These are phyloP conservation scores for Neurospora discreta DNA, from an alignment of 495 filamentous ascomycete species.

Conservation along the genomic window DNA sequence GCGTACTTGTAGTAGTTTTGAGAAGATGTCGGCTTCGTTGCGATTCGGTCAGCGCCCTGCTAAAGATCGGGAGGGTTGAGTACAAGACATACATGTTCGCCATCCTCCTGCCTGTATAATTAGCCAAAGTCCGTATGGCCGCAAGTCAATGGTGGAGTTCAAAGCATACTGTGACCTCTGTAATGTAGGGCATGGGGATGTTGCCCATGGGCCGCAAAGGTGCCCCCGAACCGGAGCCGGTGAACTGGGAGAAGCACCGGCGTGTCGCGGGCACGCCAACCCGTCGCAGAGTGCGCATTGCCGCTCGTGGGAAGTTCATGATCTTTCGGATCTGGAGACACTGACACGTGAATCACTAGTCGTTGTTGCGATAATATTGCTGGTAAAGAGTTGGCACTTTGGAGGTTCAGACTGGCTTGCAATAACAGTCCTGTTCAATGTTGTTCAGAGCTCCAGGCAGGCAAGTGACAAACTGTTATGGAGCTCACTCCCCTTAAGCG, in stretches of 20 bases:
- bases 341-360: neutral
- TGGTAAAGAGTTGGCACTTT: neutral
- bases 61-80: constrained; percentile 11
- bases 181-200: constrained; percentile 64
- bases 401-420: neutral
- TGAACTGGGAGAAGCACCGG: constrained; percentile 30
- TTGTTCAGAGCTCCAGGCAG: neutral
- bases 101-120: constrained; percentile 69
- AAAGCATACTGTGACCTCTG: constrained; percentile 65
- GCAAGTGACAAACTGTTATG: neutral
- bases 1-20: constrained; percentile 59
- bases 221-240: constrained; percentile 1
- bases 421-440: neutral
- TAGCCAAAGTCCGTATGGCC: constrained; percentile 16
- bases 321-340: neutral
- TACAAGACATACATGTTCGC: constrained; percentile 61
- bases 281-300: constrained; percentile 20
- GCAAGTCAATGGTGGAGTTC: neutral
- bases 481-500: neutral
- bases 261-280: constrained; percentile 13
- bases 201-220: constrained; percentile 33
- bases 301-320: constrained; percentile 26
- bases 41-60: constrained; percentile 12
- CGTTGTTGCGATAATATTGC: neutral
- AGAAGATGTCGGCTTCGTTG: constrained; percentile 68